Conservation (phyloP, 768 basidiomycete species). For the Candolleomyces efflorescens region DNA sequence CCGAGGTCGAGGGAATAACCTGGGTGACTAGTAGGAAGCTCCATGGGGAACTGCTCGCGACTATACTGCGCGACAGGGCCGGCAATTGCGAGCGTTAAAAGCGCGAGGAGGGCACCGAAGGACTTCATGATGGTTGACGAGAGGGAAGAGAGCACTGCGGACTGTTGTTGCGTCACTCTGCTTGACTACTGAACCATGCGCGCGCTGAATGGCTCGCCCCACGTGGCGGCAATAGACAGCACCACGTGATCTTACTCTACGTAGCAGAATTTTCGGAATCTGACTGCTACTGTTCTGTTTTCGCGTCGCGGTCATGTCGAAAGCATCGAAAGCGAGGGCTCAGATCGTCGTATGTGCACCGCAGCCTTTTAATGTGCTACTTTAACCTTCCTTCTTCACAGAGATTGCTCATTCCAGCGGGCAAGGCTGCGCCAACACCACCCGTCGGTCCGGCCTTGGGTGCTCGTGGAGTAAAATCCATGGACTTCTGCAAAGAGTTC, state of each 20-base stretch:
- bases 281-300: no score
- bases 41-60: slow-evolving; percentile 37
- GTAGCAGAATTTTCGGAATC: no score
- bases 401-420: slow-evolving; percentile 87
- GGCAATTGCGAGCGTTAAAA: slow-evolving; percentile 40
- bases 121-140: slow-evolving; percentile 42
- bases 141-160: not conserved
- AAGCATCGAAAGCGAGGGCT: slow-evolving; percentile 59
- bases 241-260: not conserved
- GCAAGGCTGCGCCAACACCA: slow-evolving; percentile 93
- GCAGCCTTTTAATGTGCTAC: slow-evolving; percentile 10
- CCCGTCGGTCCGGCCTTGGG: slow-evolving; percentile 97
- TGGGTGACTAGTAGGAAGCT: slow-evolving; percentile 31
- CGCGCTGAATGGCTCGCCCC: no score
- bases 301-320: slow-evolving; percentile 53
- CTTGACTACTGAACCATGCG: not conserved
- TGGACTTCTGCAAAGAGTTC: slow-evolving; percentile 99
- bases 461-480: slow-evolving; percentile 96
- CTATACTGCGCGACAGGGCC: slow-evolving; percentile 27
- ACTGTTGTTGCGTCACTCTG: not conserved
- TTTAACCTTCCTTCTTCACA: slow-evolving; percentile 23
- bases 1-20: slow-evolving; percentile 73
- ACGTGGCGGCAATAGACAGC: not conserved
- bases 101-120: slow-evolving; percentile 36
- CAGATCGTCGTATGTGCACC: slow-evolving; percentile 66